Base-by-base conservation (phyloP, 352 stramenopile species). In the Blastocystis sp. region DNA sequence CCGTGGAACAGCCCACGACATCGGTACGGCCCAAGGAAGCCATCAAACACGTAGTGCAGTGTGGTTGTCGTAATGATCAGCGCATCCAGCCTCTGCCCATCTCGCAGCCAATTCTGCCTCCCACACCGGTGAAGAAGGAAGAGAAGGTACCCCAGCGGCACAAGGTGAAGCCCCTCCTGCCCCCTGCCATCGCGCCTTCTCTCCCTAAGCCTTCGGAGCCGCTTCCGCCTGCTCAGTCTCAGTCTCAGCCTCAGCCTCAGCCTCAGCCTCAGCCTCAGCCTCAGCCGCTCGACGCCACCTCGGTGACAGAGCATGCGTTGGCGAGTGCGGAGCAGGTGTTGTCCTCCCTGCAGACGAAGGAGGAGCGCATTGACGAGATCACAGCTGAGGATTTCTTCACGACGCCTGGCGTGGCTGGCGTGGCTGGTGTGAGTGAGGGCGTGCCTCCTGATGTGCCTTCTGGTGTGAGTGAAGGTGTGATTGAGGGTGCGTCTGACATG, bases 371-470 rank as follows among this genome's bases (percentile, higher is more conserved):
- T 0, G 74, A 85, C 41, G 51, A 51, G 3, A 41, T 85, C 19
- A 85, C 31, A 10, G 74, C 74, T 3, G 74, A 85, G 61, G 35
- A 13, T 35, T 85, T 85, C 33, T 85, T 85, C 45, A 29, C 74
- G 55, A 3, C 26, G 4, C 60, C 50, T 19, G n/a, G 29, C 10
- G 55, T 24, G 51, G 21, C 31, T n/a, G n/a, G n/a, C n/a, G n/a
- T n/a, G n/a, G n/a, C n/a, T n/a, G n/a, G n/a, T n/a, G n/a, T n/a
- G n/a, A n/a, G n/a, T n/a, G n/a, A n/a, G n/a, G n/a, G n/a, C n/a
- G n/a, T n/a, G n/a, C n/a, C n/a, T n/a, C n/a, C n/a, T n/a, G n/a
- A n/a, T n/a, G n/a, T n/a, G n/a, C n/a, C n/a, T n/a, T n/a, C n/a
- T n/a, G n/a, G n/a, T n/a, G n/a, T n/a, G n/a, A n/a, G n/a, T n/a